phyloP scores from a whole-genome alignment of 257 asterid species.

The Forsythia viridissima region DNA sequence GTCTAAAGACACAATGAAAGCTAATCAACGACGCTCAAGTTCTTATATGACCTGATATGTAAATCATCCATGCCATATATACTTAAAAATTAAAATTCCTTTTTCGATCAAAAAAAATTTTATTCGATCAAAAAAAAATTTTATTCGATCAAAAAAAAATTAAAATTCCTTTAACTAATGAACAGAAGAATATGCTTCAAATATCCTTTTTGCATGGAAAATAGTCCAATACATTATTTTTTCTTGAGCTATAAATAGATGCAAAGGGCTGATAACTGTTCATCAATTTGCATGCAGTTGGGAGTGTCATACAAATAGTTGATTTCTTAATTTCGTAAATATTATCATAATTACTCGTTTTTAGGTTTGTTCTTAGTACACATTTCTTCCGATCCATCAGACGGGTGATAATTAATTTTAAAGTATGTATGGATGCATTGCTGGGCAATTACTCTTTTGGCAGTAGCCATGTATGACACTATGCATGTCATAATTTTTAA shows the following conservation, averaged over 20 bases:
- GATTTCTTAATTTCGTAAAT: too few relatives aligned
- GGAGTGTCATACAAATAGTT: background rate
- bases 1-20: too few relatives aligned
- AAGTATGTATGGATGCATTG: constrained; percentile 33
- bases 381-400: too few relatives aligned
- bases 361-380: too few relatives aligned
- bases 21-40: too few relatives aligned
- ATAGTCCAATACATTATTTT: background rate
- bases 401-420: background rate
- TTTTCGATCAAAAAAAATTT: too few relatives aligned
- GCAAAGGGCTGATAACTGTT: constrained; percentile 14
- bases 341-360: too few relatives aligned
- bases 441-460: constrained; percentile 54
- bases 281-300: constrained; percentile 12
- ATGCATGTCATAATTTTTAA: constrained; percentile 4
- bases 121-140: too few relatives aligned
- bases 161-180: constrained; percentile 23
- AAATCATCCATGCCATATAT: too few relatives aligned
- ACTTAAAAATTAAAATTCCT: constrained; percentile 23
- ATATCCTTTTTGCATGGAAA: constrained; percentile 33
- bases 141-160: too few relatives aligned
- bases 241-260: constrained; percentile 36
- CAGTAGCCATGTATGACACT: constrained; percentile 31
- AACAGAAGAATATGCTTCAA: constrained; percentile 42
- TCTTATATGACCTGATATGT: too few relatives aligned